These are phyloP conservation scores for Cornus florida DNA, from an alignment of 148 eudicot genomes.

Conservation along the genomic window DNA sequence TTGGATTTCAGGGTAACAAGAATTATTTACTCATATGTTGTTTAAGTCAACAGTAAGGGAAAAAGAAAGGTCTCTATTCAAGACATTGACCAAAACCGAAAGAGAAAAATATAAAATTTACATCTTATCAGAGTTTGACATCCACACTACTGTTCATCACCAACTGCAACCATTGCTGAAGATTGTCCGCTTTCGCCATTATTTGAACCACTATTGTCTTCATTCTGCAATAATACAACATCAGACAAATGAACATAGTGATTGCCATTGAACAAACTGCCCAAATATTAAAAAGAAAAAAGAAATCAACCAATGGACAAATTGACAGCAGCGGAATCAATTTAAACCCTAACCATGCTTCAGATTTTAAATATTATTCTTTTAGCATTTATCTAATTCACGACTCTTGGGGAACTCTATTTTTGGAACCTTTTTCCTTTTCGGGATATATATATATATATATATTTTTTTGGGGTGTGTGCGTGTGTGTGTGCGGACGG, in stretches of 20 bases:
- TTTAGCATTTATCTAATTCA: neutral
- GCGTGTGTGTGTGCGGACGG: too few relatives aligned
- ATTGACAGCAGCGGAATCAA: neutral
- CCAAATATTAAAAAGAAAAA: neutral
- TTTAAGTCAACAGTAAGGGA: neutral
- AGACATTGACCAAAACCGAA: too few relatives aligned
- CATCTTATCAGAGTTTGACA: neutral
- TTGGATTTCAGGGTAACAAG: too few relatives aligned
- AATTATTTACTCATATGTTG: too few relatives aligned
- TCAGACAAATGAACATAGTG: neutral
- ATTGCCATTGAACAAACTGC: neutral
- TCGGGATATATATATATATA: too few relatives aligned
- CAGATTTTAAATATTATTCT: neutral
- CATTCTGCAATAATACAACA: conserved; percentile 5
- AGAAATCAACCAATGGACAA: neutral
- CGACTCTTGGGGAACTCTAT: too few relatives aligned
- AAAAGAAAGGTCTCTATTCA: neutral
- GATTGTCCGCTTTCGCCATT: neutral
- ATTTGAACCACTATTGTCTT: neutral
- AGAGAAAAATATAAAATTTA: too few relatives aligned
- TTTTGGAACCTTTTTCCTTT: too few relatives aligned
- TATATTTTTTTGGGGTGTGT: too few relatives aligned
- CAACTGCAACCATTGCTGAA: neutral
- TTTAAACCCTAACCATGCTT: neutral
- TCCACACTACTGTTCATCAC: neutral